These are phyloP conservation scores for Nigrospora osmanthi DNA, from an alignment of 2,329 filamentous ascomycete species.

Conservation along the genomic window DNA sequence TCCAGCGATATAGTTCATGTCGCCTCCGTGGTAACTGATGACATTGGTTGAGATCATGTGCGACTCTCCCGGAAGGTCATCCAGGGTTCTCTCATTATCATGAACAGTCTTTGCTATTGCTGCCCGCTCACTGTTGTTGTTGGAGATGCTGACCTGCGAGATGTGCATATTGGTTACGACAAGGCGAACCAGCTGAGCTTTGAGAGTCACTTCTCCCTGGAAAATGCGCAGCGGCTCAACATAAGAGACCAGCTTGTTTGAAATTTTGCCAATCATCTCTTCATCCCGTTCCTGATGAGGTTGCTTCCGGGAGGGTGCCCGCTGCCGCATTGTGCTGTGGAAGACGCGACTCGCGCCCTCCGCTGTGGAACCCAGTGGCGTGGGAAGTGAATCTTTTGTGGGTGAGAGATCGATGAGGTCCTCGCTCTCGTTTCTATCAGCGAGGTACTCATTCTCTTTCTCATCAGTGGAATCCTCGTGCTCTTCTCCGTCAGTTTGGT, in stretches of 20 bases:
- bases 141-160: conserved; percentile 2
- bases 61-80: background rate
- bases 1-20: conserved; percentile 3
- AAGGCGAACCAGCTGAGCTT: conserved; percentile 5
- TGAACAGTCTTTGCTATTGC: too few species aligned
- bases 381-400: background rate
- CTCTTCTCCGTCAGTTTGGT: too few species aligned
- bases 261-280: conserved; percentile 1
- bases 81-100: conserved; percentile 2
- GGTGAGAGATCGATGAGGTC: background rate
- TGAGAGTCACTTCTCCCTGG: conserved; percentile 1
- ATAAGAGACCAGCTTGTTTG: background rate
- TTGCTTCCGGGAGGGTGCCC: background rate
- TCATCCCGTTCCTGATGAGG: background rate
- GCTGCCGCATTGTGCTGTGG: background rate
- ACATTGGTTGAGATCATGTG: conserved; percentile 2
- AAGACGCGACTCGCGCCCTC: background rate
- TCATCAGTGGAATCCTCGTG: too few species aligned
- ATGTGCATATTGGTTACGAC: background rate
- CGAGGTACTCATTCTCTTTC: too few species aligned
- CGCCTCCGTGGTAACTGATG: conserved; percentile 1
- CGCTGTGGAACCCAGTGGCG: background rate
- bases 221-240: conserved; percentile 4
- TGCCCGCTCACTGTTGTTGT: background rate
- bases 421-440: too few species aligned